Percentiles rank a stretch among this genome's conserved stretches.
phyloP scores from a whole-genome alignment of 306 rosid species.

The Vigna radiata region DNA sequence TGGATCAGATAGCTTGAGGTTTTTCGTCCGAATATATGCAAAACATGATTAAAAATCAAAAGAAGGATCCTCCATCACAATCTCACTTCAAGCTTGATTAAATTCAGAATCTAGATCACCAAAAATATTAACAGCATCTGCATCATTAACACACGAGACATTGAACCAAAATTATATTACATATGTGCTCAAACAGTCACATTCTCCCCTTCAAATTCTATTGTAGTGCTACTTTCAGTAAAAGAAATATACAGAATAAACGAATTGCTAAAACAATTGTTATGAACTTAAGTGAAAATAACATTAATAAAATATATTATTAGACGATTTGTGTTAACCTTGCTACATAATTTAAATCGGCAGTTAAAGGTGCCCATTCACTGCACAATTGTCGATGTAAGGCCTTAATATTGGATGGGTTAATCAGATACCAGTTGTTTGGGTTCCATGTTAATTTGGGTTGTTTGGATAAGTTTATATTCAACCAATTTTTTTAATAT shows the following conservation, averaged over 20 bases:
- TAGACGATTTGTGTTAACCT: background rate
- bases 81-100: too few relatives aligned
- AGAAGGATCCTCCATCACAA: background rate
- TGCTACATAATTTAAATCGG: background rate
- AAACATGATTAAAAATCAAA: background rate
- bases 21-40: too few relatives aligned
- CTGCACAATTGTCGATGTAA: background rate
- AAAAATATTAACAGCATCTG: background rate
- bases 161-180: background rate
- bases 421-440: too few relatives aligned
- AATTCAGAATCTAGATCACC: too few relatives aligned
- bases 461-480: too few relatives aligned
- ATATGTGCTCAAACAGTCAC: background rate
- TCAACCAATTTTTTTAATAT: too few relatives aligned
- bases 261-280: background rate
- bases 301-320: background rate
- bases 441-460: too few relatives aligned
- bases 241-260: background rate
- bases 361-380: background rate
- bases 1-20: too few relatives aligned
- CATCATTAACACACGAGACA: slow-evolving; percentile 3
- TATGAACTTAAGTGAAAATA: background rate
- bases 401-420: too few relatives aligned
- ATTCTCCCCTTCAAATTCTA: background rate
- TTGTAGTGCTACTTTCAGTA: background rate